phyloP scores from a whole-genome alignment of 2,329 filamentous ascomycete species.

The Colletotrichum cordylinicola region DNA sequence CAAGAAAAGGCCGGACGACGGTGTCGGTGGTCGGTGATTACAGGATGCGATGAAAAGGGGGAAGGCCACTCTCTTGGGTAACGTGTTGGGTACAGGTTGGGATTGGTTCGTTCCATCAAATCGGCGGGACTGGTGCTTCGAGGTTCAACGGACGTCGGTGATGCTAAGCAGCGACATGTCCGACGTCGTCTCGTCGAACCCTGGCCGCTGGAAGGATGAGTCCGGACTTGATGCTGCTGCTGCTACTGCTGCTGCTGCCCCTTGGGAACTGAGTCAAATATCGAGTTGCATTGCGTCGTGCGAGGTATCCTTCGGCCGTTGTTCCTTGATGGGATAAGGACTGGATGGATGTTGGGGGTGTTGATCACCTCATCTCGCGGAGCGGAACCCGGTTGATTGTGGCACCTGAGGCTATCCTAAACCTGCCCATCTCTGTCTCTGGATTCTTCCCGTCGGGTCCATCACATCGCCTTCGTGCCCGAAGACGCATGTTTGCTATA shows the following conservation, averaged over 20 bases:
- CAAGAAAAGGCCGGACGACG: not conserved
- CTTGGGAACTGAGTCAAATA: not conserved
- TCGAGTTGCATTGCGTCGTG: not conserved
- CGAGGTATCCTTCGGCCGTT: not conserved
- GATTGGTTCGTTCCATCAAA: not conserved
- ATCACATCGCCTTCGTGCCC: not conserved
- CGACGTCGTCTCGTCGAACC: not conserved
- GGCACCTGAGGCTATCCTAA: not conserved
- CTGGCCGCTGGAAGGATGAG: not conserved
- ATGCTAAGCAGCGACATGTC: not conserved
- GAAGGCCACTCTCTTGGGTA: not conserved
- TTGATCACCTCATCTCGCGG: not conserved
- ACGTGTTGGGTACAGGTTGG: not conserved
- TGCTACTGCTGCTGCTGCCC: not conserved
- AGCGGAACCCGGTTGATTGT: not conserved
- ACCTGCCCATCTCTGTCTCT: not conserved
- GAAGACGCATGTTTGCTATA: not conserved
- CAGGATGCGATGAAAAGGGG: not conserved
- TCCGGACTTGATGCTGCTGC: not conserved
- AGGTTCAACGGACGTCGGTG: not conserved
- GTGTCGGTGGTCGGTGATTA: not conserved
- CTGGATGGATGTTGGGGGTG: not conserved
- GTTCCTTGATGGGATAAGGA: not conserved
- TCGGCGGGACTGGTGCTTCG: not conserved
- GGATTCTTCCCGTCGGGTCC: not conserved